phyloP scores from a whole-genome alignment of 2,329 filamentous ascomycete genomes.

The Verticillium nonalfalfae region DNA sequence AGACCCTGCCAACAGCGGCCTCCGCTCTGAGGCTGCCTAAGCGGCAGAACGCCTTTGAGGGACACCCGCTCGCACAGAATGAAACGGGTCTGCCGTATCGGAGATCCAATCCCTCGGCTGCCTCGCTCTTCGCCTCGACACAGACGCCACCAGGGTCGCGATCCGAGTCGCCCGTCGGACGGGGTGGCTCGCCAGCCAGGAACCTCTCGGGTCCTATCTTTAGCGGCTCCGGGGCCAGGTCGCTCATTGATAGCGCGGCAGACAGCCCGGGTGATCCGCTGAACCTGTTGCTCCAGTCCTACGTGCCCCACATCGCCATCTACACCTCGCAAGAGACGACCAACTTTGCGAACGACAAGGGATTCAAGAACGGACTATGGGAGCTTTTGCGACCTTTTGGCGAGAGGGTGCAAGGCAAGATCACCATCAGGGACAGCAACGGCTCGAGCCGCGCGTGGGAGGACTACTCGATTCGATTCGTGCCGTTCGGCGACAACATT shows the following conservation, averaged over 20 bases:
- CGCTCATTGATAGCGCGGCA: constrained; percentile 34
- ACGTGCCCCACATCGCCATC: constrained; percentile 83
- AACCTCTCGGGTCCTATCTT: constrained; percentile 54
- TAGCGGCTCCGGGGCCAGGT: constrained; percentile 35
- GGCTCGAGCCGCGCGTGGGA: constrained; percentile 79
- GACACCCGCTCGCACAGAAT: constrained; percentile 39
- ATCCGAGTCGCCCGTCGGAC: constrained; percentile 59
- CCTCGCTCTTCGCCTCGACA: constrained; percentile 59
- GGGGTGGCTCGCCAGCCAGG: constrained; percentile 46
- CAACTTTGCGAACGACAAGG: constrained; percentile 72
- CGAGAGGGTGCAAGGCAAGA: constrained; percentile 78
- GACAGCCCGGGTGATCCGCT: constrained; percentile 48
- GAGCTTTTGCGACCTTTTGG: constrained; percentile 87
- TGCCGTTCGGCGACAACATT: constrained; percentile 57
- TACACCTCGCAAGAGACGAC: constrained; percentile 85
- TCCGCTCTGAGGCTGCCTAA: constrained; percentile 55
- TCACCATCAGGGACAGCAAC: constrained; percentile 84
- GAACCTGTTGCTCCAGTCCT: constrained; percentile 71
- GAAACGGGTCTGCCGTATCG: constrained; percentile 49
- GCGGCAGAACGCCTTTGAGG: constrained; percentile 48
- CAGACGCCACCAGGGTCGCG: constrained; percentile 63
- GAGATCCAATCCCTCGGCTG: constrained; percentile 48
- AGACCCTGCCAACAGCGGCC: constrained; percentile 61
- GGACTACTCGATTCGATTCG: constrained; percentile 85
- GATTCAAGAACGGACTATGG: constrained; percentile 74